Evolutionary conservation across 2,329 filamentous ascomycete species (phyloP), one percentile per base, ranked within the genome.

Genomic region (Lachnum nothofagi): DNA sequence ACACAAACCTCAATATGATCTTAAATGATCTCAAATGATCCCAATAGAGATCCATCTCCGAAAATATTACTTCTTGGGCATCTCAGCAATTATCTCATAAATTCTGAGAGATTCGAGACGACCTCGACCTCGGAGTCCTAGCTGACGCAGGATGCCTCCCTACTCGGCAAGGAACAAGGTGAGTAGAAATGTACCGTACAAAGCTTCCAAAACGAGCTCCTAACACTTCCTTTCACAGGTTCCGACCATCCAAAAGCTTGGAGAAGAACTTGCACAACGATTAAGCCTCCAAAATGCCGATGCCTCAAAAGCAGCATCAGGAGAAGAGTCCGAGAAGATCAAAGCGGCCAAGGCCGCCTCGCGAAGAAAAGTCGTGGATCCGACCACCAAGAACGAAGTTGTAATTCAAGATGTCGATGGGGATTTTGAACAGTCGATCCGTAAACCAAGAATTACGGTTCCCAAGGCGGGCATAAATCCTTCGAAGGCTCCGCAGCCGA

Each of bases 371-470:
- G 54, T 56, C 1, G 46, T 57, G 27, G 54, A 57, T 31, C 54
- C 54, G 2, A 57, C 54, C 16, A 57, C 54, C 1, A 57, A 57
- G 24, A 57, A 53, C 29, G 52, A 57, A 23, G 52, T 57, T 3
- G 43, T 57, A 0, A 57, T 57, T 40, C 54, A 57, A 46, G 54
- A 57, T 49, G 54, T 57, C 9, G 54, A 57, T 50, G 54, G 54
- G 33, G 48, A 50, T 22, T 57, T 57, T 22, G 54, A 48, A 29
- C 44, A 54, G 19, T 52, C 54, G 5, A 54, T 57, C 39, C 22
- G 49, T 10, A 48, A 46, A 20, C 54, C 54, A 8, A 56, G 44
- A 19, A 56, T 56, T 16, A 56, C 54, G 14, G 49, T 56, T n/a
- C 54, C 54, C 22, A 52, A 50, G n/a, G 45, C 54, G 4, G 42